phyloP scores from a whole-genome alignment of 176 grass and related monocot genomes.

The Cenchrus americanus region DNA sequence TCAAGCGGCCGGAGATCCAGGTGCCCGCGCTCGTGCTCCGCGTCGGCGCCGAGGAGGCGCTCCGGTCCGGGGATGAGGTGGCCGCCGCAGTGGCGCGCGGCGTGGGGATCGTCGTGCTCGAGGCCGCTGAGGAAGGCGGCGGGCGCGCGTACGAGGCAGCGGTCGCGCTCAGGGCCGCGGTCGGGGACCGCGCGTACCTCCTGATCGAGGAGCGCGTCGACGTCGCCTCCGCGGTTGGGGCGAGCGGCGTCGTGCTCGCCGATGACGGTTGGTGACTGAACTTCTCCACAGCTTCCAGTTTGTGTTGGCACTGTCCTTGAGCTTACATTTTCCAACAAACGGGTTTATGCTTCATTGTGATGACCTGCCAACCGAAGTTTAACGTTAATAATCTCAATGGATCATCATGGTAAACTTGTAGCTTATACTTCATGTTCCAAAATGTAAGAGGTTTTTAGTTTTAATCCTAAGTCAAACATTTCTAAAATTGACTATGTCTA shows the following conservation, averaged over 20 bases:
- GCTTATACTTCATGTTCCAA: not conserved
- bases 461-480: not conserved
- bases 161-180: constrained; percentile 66
- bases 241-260: constrained; percentile 85
- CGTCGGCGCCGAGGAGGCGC: constrained; percentile 59
- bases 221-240: constrained; percentile 78
- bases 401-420: not conserved
- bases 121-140: constrained; percentile 67
- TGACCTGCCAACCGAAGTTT: not conserved
- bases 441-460: not conserved
- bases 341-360: not conserved
- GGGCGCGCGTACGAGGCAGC: constrained; percentile 87
- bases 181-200: constrained; percentile 80
- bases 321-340: constrained; percentile 22
- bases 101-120: constrained; percentile 81
- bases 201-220: constrained; percentile 90
- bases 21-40: constrained; percentile 76
- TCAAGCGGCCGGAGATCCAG: constrained; percentile 87
- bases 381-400: not conserved
- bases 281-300: constrained; percentile 19
- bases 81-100: constrained; percentile 56
- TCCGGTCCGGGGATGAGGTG: constrained; percentile 47
- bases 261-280: constrained; percentile 71
- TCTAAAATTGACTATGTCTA: not conserved
- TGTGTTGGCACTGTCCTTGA: not conserved